Evolutionary conservation across 2,329 filamentous ascomycete genomes (phyloP), one percentile per base, ranked within the genome.

Genomic region (Cordyceps farinosa): DNA sequence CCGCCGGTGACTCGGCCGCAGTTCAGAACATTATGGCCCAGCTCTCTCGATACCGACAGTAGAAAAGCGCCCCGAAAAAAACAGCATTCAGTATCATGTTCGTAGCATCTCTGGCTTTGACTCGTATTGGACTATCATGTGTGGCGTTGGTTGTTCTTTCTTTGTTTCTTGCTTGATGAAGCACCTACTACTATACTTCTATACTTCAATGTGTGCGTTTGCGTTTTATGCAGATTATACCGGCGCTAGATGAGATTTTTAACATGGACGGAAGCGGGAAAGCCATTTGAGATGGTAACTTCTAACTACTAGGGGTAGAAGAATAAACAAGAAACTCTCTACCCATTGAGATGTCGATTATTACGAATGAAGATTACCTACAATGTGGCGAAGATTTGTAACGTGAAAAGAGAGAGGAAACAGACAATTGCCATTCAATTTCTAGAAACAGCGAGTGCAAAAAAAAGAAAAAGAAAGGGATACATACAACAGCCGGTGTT

Each of bases 21-120:
- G 81, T 92, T 68, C 84, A 89, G 72, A 89, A 90, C 69, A 90
- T 92, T 58, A 89, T 92, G 84, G 87, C 88, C 15, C 87, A 90
- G 69, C 77, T 92, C 64, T 84, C 87, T 53, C 85, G 84, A 68
- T 89, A 85, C 70, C 81, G 87, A 66, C 83, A 87, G 71, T 86
- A 69, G n/a, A 47, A 9, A 29, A 22, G 1, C 9, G 17, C 15
- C 7, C 10, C 5, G n/a, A 3, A 17, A 47, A 17, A 17, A 5
- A n/a, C 22, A 17, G 40, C 42, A 38, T 27, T 11, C 3, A 11
- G 5, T 29, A 5, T 47, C 30, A 27, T 11, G 13, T 11, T 29
- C 13, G 54, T 57, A 47, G 42, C 22, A 17, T 57, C 7, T 36
- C 32, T 9, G 10, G 9, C 17, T 34, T 6, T 47, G 9, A 11